Percentiles rank a stretch among this genome's conserved stretches.
phyloP scores from a whole-genome alignment of 2,329 filamentous ascomycete species.

The Beauveria medogensis region DNA sequence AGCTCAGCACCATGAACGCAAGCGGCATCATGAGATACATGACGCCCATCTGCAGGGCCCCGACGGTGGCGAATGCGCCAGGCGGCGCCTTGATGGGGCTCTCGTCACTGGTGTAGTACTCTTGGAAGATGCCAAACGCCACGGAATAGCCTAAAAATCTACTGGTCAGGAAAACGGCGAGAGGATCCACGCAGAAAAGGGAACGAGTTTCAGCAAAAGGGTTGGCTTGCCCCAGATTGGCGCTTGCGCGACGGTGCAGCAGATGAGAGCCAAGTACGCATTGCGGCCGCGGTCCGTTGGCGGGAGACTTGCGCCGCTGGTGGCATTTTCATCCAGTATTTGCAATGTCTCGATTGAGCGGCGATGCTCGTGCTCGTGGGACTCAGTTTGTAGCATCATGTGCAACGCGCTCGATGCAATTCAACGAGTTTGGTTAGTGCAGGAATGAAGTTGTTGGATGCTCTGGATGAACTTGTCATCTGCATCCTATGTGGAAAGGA shows the following conservation, averaged over 20 bases:
- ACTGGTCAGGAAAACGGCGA: not conserved
- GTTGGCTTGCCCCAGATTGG: slow-evolving; percentile 24
- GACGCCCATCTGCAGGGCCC: slow-evolving; percentile 28
- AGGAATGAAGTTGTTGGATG: not conserved
- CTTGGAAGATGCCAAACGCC: slow-evolving; percentile 59
- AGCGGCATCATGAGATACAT: slow-evolving; percentile 46
- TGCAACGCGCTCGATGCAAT: not conserved
- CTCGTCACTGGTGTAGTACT: slow-evolving; percentile 51
- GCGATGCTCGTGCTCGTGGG: not conserved
- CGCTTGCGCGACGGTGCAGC: slow-evolving; percentile 24
- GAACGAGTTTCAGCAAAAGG: not conserved
- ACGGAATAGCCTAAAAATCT: slow-evolving; percentile 21
- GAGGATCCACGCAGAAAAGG: not conserved
- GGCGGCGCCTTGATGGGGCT: slow-evolving; percentile 41
- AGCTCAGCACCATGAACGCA: slow-evolving; percentile 36
- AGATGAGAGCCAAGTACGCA: slow-evolving; percentile 22
- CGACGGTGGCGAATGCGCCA: slow-evolving; percentile 19
- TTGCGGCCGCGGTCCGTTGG: slow-evolving; percentile 22
- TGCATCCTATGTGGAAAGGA: not conserved
- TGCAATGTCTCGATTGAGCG: slow-evolving; percentile 3
- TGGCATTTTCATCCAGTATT: not conserved
- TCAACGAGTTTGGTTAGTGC: not conserved
- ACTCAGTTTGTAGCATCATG: not conserved
- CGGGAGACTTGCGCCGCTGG: slow-evolving; percentile 14
- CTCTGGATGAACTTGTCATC: not conserved